Conservation (phyloP, 108 stramenopile genomes). For the Cyclotella sp. region DNA sequence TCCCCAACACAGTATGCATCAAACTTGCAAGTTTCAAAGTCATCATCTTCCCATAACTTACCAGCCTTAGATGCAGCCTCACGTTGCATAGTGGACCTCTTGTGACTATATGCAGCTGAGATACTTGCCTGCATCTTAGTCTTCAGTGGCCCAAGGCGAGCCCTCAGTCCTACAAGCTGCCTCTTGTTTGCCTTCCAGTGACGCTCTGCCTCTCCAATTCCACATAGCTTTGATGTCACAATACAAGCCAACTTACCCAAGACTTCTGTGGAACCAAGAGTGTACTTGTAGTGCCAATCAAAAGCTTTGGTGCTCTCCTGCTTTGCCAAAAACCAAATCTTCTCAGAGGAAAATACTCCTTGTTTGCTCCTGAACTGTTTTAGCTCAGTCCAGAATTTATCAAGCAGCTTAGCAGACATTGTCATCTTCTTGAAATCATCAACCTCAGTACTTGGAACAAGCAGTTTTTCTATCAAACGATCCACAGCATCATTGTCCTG, state of each 20-base stretch:
- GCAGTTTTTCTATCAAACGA: constrained; percentile 2
- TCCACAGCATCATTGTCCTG: constrained; percentile 6
- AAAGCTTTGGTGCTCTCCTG: neutral
- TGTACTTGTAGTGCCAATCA: constrained; percentile 16
- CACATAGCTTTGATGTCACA: constrained; percentile 20
- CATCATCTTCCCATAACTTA: constrained; percentile 24
- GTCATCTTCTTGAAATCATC: neutral
- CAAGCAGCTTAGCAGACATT: neutral
- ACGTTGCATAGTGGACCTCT: neutral
- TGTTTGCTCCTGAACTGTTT: neutral
- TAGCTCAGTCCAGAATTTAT: neutral
- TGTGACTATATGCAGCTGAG: neutral
- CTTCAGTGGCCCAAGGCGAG: neutral
- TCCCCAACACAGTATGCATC: constrained; percentile 8
- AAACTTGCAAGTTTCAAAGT: constrained; percentile 10
- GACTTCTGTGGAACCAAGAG: constrained; percentile 8
- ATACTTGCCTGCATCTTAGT: constrained; percentile 4
- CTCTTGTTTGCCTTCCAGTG: constrained; percentile 26
- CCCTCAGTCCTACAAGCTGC: neutral
- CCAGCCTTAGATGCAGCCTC: neutral
- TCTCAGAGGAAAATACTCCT: neutral
- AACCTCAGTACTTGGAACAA: neutral
- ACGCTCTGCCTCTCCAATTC: constrained; percentile 22
- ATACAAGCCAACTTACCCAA: constrained; percentile 16
- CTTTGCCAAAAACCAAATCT: constrained; percentile 19